These are phyloP conservation scores for Diaporthe amygdali DNA, from an alignment of 2,329 filamentous ascomycete species.

Conservation along the genomic window DNA sequence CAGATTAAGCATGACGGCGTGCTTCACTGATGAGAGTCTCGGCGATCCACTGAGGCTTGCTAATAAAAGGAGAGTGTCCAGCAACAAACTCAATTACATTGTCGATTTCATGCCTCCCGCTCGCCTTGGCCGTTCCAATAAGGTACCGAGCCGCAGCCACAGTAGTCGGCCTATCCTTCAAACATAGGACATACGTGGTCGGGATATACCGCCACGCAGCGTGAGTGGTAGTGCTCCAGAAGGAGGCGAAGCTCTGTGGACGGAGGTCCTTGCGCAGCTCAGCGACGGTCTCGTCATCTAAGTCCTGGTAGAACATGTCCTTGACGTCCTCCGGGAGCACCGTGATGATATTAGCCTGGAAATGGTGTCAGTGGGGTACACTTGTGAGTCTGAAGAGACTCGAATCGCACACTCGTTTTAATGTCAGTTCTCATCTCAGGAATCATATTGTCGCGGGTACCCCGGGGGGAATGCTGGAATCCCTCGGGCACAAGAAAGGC, in stretches of 20 bases:
- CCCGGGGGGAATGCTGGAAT: constrained; percentile 30
- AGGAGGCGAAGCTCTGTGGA: constrained; percentile 30
- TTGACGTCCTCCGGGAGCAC: constrained; percentile 28
- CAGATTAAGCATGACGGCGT: background rate
- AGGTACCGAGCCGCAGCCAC: background rate
- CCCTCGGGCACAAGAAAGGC: constrained; percentile 32
- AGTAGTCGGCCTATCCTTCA: background rate
- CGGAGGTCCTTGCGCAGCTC: constrained; percentile 28
- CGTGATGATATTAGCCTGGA: constrained; percentile 28
- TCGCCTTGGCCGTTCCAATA: background rate
- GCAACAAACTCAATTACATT: background rate
- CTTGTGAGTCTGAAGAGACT: background rate
- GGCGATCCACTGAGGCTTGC: constrained; percentile 20
- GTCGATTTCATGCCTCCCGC: background rate
- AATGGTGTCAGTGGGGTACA: background rate
- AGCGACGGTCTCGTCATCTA: constrained; percentile 26
- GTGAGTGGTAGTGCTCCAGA: constrained; percentile 28
- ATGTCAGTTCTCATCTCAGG: constrained; percentile 30
- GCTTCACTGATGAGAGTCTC: constrained; percentile 7
- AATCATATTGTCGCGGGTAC: constrained; percentile 28
- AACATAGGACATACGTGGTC: background rate
- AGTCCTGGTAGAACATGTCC: constrained; percentile 32
- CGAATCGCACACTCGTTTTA: constrained; percentile 11
- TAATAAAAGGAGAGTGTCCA: background rate
- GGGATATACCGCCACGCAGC: constrained; percentile 29